Evolutionary conservation across 2,329 filamentous ascomycete genomes (phyloP).

Genomic region (Xylaria sp.): DNA sequence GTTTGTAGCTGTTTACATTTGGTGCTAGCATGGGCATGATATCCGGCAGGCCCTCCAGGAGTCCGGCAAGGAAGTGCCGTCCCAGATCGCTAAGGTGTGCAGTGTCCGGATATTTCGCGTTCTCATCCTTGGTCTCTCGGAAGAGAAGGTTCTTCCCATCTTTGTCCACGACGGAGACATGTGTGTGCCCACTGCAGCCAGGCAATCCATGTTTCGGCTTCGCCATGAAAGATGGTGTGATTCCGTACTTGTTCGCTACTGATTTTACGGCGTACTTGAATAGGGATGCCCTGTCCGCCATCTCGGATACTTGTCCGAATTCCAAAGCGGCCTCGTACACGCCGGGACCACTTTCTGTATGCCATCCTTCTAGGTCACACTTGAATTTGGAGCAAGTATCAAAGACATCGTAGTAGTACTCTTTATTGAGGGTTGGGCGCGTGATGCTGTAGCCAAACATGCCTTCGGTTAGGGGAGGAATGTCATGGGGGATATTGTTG

Average conservation of each 20-base stretch:
- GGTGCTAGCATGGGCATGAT: slow-evolving; percentile 96
- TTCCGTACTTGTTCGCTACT: slow-evolving; percentile 84
- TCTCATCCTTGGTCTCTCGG: slow-evolving; percentile 75
- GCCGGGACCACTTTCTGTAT: slow-evolving; percentile 83
- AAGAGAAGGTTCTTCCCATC: slow-evolving; percentile 87
- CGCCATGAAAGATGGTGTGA: slow-evolving; percentile 98
- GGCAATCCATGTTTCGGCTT: slow-evolving; percentile 92
- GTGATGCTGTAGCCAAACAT: slow-evolving; percentile 88
- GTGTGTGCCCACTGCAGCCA: slow-evolving; percentile 96
- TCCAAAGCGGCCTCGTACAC: slow-evolving; percentile 96
- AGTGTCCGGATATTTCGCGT: slow-evolving; percentile 79
- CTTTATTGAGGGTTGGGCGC: slow-evolving; percentile 79
- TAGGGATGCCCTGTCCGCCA: slow-evolving; percentile 90
- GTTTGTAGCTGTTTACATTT: slow-evolving; percentile 97
- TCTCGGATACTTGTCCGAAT: slow-evolving; percentile 85
- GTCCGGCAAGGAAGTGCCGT: slow-evolving; percentile 89
- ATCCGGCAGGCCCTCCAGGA: slow-evolving; percentile 89
- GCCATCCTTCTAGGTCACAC: slow-evolving; percentile 83
- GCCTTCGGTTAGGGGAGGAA: slow-evolving; percentile 78
- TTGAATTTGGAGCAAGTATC: slow-evolving; percentile 75
- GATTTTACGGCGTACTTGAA: slow-evolving; percentile 98
- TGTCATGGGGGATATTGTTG: slow-evolving; percentile 70
- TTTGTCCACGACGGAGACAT: slow-evolving; percentile 85
- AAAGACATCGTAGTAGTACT: slow-evolving; percentile 85
- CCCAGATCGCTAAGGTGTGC: slow-evolving; percentile 86